Evolutionary conservation across 768 basidiomycete genomes (phyloP), one percentile per base, ranked within the genome.

Genomic region (Chalciporus piperatus): DNA sequence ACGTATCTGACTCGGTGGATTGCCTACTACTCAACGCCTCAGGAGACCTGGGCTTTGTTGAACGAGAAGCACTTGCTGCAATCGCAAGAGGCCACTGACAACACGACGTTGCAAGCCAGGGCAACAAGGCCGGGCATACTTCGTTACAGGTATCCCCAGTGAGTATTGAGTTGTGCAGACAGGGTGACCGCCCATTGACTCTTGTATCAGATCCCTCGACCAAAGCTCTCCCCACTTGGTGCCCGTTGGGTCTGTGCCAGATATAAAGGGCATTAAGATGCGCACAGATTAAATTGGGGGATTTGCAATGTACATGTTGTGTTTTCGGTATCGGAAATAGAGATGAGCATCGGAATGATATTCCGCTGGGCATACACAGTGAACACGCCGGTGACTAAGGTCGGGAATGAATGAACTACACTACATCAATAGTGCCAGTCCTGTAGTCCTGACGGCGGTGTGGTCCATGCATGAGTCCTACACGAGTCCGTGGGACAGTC

Each of bases 61-160:
- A 85, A 83, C 57, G 76, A 78, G 54, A 76, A 79, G 57, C 83
- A 89, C 64, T 74, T 66, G 69, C 72, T 51, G 65, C 74, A 52
- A 66, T 79, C 54, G 60, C 66, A 49, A 72, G 80, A 54, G 70
- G 77, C 48, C 35, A 57, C 63, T 14, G 71, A 75, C 10, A 70
- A 63, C 41, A 57, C 76, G 47, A 59, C 82, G 10, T 61, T 82
- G 33, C 58, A 75, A 60, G 57, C 69, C 69, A 62, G 74, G 70
- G 59, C 74, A 65, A 68, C 75, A 67, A 61, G 76, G 71, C 59
- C 75, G 45, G 55, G 54, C 14, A 75, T 86, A 35, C 81, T 83
- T 64, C 78, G 86, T 37, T 84, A 80, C 64, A 76, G 85, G 58
- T 87, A 83, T 65, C 84, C 88, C 47, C 84, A 87, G 89, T 92